phyloP scores from a whole-genome alignment of 495 filamentous ascomycete genomes.

The Hypoxylon subgilvum region DNA sequence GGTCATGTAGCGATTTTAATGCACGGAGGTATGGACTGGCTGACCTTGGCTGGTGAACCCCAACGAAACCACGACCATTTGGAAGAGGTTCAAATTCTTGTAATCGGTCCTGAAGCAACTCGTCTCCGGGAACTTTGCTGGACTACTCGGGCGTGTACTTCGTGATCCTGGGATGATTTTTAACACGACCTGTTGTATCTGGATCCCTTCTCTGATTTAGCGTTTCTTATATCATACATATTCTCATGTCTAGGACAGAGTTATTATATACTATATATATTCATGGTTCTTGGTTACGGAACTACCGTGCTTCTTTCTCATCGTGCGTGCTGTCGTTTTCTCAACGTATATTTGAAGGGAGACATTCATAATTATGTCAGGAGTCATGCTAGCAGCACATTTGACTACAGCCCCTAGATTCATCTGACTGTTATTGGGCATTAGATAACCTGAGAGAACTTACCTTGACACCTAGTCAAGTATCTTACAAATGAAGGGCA shows the following conservation, averaged over 20 bases:
- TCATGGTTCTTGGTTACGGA: constrained; percentile 10
- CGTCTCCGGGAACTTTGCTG: background rate
- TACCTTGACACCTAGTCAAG: no score
- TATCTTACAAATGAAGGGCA: no score
- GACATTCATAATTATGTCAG: no score
- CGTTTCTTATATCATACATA: constrained; percentile 24
- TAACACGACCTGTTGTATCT: constrained; percentile 9
- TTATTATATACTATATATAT: background rate
- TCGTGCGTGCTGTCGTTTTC: no score
- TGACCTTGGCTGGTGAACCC: background rate
- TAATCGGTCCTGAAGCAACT: constrained; percentile 10
- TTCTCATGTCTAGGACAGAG: constrained; percentile 10
- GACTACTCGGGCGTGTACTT: constrained; percentile 5
- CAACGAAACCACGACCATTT: constrained; percentile 10
- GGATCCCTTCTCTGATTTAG: constrained; percentile 17
- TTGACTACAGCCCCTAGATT: no score
- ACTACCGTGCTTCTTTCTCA: constrained; percentile 2
- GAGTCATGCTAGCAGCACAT: no score
- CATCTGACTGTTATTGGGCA: no score
- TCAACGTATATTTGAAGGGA: no score
- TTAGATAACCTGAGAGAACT: no score
- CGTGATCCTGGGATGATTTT: constrained; percentile 17
- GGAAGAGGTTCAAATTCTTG: constrained; percentile 6
- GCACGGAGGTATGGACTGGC: constrained; percentile 5
- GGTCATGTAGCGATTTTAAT: constrained; percentile 14